A percentile compares a stretch with the other conserved stretches of the same genome.
These are phyloP conservation scores for Parachaetomium inaequale DNA, from an alignment of 495 filamentous ascomycete species.

Conservation along the genomic window DNA sequence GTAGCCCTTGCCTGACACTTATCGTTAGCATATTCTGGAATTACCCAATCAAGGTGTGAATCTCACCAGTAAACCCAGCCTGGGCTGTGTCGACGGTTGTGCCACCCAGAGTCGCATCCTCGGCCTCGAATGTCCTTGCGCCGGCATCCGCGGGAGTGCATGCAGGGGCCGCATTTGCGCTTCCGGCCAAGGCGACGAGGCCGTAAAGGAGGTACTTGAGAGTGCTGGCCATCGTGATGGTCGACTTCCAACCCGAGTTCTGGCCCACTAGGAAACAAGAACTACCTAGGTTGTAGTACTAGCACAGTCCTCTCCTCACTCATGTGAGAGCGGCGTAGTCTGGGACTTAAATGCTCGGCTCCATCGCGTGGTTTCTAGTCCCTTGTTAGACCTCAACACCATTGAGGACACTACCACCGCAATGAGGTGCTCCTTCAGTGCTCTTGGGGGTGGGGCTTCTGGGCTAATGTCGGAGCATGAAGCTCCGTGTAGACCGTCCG, in stretches of 20 bases:
- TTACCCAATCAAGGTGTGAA: not conserved
- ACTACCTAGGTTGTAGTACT: not conserved
- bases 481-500: not conserved
- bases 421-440: not conserved
- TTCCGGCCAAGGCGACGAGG: slow-evolving; percentile 3
- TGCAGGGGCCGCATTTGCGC: not conserved
- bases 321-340: no score
- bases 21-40: not conserved
- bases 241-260: not conserved
- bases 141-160: not conserved
- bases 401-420: not conserved
- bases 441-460: not conserved
- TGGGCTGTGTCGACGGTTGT: slow-evolving; percentile 34
- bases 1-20: slow-evolving; percentile 39
- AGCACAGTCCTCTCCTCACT: not conserved
- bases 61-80: slow-evolving; percentile 31
- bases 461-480: slow-evolving; percentile 3
- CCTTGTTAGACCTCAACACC: not conserved
- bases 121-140: slow-evolving; percentile 36
- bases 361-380: no score
- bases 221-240: slow-evolving; percentile 4
- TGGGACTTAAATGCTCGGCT: no score
- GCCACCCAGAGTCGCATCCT: slow-evolving; percentile 37
- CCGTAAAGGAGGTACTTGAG: slow-evolving; percentile 10
- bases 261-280: not conserved